Evolutionary conservation across 768 basidiomycete genomes (phyloP).

Genomic region (Mycena olivaceomarginata): DNA sequence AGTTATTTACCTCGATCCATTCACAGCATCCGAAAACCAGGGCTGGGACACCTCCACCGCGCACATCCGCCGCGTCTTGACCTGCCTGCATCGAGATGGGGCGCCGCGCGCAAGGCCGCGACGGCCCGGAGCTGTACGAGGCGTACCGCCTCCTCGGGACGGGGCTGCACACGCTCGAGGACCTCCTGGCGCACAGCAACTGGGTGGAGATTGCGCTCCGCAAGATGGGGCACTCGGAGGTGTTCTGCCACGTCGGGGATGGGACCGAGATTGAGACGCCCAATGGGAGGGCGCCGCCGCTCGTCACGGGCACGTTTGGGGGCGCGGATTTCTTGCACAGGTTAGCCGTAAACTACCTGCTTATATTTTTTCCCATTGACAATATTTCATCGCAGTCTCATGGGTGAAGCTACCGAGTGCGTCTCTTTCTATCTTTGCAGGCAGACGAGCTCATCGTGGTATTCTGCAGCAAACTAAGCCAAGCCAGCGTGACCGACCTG

Average conservation of each 20-base stretch:
- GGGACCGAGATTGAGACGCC: slow-evolving; percentile 73
- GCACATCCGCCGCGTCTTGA: slow-evolving; percentile 77
- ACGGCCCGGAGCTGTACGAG: slow-evolving; percentile 76
- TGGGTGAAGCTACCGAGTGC: slow-evolving; percentile 81
- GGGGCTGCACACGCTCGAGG: slow-evolving; percentile 82
- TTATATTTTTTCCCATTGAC: slow-evolving; percentile 59
- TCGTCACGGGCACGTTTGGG: slow-evolving; percentile 84
- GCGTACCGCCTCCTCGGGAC: slow-evolving; percentile 84
- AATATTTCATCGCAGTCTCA: slow-evolving; percentile 75
- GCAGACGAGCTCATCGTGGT: background rate
- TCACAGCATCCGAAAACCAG: slow-evolving; percentile 70
- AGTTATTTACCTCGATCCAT: background rate
- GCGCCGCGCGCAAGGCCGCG: slow-evolving; percentile 72
- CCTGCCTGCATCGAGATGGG: slow-evolving; percentile 82
- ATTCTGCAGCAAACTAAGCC: slow-evolving; percentile 69
- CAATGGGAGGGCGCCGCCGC: slow-evolving; percentile 73
- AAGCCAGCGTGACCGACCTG: slow-evolving; percentile 77
- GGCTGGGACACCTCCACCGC: slow-evolving; percentile 87
- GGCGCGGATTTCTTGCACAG: slow-evolving; percentile 49
- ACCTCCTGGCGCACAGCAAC: slow-evolving; percentile 86
- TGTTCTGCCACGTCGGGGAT: slow-evolving; percentile 90
- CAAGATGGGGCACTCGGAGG: slow-evolving; percentile 80
- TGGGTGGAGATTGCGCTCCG: slow-evolving; percentile 86
- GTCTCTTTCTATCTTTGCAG: slow-evolving; percentile 37
- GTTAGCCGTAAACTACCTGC: background rate